Percentiles rank a stretch among this genome's conserved stretches.
These are phyloP conservation scores for Mesostigma viride DNA, from an alignment of 139 green algal species.

Conservation along the genomic window DNA sequence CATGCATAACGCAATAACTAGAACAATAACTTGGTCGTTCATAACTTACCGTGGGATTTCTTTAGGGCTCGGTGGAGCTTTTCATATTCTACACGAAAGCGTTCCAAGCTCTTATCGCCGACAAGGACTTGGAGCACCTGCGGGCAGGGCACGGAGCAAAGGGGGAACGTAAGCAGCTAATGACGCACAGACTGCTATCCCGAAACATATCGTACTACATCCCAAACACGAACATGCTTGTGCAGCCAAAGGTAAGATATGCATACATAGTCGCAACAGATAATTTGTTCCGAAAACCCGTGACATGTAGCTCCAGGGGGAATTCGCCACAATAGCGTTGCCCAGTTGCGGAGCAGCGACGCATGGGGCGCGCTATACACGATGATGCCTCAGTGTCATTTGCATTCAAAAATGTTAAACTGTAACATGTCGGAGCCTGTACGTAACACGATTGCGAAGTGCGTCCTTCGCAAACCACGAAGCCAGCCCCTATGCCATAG, in stretches of 20 bases:
- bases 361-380: too few relatives aligned
- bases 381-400: too few relatives aligned
- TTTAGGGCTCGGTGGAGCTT: constrained; percentile 71
- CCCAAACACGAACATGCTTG: too few relatives aligned
- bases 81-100: constrained; percentile 77
- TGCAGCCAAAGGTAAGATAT: neutral
- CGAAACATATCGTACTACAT: too few relatives aligned
- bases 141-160: neutral
- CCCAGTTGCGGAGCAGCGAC: too few relatives aligned
- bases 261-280: too few relatives aligned
- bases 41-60: constrained; percentile 64
- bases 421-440: neutral
- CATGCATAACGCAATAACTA: neutral
- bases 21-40: neutral
- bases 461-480: neutral
- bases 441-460: neutral
- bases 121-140: constrained; percentile 72
- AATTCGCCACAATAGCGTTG: too few relatives aligned
- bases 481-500: neutral
- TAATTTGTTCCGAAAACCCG: too few relatives aligned
- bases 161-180: constrained; percentile 1
- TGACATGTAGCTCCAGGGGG: too few relatives aligned
- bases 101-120: constrained; percentile 59
- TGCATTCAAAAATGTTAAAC: too few relatives aligned
- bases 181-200: neutral